Conservation (phyloP, 805 yeast species). For the Ogataea trehalophila region DNA sequence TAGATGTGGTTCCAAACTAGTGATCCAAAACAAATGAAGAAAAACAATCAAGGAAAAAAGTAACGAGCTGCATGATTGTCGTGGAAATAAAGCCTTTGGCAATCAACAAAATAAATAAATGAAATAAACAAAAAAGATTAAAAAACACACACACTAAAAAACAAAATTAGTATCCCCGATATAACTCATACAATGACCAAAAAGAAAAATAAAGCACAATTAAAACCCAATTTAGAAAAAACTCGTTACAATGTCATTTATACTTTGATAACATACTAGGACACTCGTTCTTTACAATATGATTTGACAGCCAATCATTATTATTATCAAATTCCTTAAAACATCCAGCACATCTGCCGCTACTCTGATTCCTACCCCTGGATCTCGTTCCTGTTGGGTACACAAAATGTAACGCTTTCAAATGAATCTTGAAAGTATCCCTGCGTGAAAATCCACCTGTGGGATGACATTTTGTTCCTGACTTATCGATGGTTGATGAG, state of each 20-base stretch:
- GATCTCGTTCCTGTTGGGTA: slow-evolving; percentile 53
- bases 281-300: slow-evolving; percentile 48
- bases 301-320: slow-evolving; percentile 47
- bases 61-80: no score
- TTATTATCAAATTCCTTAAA: slow-evolving; percentile 44
- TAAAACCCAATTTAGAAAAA: neutral
- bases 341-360: slow-evolving; percentile 54
- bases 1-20: no score
- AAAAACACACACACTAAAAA: no score
- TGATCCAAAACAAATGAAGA: no score
- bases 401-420: slow-evolving; percentile 51
- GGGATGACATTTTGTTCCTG: slow-evolving; percentile 44
- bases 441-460: slow-evolving; percentile 56
- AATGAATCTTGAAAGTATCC: slow-evolving; percentile 55
- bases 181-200: no score
- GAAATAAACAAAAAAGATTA: no score
- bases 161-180: no score
- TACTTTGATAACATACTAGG: slow-evolving; percentile 24
- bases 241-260: slow-evolving; percentile 6
- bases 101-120: no score
- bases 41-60: no score
- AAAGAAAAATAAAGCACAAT: neutral
- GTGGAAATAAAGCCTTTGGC: no score
- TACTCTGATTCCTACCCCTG: slow-evolving; percentile 36
- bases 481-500: neutral